phyloP scores from a whole-genome alignment of 139 green algal genomes.

The Chlamydomonas sphaeroides region DNA sequence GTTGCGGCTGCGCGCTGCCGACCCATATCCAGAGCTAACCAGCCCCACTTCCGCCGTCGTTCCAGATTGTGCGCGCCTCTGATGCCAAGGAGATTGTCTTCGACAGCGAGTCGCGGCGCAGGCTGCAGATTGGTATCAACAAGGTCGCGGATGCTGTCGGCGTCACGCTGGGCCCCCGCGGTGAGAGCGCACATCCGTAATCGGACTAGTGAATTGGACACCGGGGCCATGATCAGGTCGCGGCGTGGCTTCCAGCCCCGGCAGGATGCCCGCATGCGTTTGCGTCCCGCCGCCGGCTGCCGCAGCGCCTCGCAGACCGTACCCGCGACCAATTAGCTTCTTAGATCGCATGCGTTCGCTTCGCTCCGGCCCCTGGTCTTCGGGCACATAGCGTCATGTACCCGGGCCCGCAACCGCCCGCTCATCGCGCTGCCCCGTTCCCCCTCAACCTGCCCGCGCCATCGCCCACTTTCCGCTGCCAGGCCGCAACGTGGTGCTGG shows the following conservation, averaged over 20 bases:
- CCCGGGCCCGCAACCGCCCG: neutral
- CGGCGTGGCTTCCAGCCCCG: too few species aligned
- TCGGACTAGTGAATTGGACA: too few species aligned
- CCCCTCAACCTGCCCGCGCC: too few species aligned
- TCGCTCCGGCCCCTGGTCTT: neutral
- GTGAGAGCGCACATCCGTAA: too few species aligned
- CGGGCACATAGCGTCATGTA: neutral
- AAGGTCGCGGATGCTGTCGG: conserved; percentile 97
- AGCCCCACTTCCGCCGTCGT: neutral
- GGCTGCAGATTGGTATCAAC: conserved; percentile 96
- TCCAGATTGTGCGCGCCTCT: conserved; percentile 72
- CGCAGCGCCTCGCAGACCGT: too few species aligned
- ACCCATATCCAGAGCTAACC: conserved; percentile 1
- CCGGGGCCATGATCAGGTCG: too few species aligned
- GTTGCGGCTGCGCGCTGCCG: conserved; percentile 30
- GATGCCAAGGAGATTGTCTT: conserved; percentile 98
- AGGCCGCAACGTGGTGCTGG: conserved; percentile 98
- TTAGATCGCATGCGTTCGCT: too few species aligned
- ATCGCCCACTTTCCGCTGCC: too few species aligned
- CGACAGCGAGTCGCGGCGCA: conserved; percentile 84
- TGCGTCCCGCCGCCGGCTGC: too few species aligned
- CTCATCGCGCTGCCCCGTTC: too few species aligned
- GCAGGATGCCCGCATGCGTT: too few species aligned
- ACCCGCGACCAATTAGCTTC: too few species aligned
- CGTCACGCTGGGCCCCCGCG: conserved; percentile 94